A percentile compares a stretch with the other conserved stretches of the same genome.
phyloP scores from a whole-genome alignment of 345 rosid genomes.

The Eutrema heterophyllum region DNA sequence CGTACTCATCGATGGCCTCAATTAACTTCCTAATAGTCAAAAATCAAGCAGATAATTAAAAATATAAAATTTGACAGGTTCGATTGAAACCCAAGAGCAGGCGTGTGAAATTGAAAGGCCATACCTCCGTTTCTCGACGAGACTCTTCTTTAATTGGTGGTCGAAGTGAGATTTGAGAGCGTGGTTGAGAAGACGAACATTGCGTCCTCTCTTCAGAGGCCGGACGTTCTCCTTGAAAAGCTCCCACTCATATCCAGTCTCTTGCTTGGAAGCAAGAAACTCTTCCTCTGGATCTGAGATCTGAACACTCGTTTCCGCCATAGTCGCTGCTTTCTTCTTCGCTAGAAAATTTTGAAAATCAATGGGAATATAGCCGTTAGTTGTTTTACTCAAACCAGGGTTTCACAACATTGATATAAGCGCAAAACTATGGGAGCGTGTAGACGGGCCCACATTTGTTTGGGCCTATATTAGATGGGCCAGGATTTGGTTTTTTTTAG shows the following conservation, averaged over 20 bases:
- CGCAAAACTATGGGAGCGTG: constrained; percentile 4
- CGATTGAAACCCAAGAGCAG: not conserved
- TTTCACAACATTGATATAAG: not conserved
- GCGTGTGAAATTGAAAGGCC: not conserved
- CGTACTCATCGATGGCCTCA: constrained; percentile 63
- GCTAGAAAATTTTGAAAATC: not conserved
- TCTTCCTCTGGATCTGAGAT: constrained; percentile 67
- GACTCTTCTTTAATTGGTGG: constrained; percentile 48
- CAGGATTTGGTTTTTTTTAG: not conserved
- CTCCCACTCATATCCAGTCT: constrained; percentile 86
- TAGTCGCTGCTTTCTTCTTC: not conserved
- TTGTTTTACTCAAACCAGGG: not conserved
- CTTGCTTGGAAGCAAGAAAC: constrained; percentile 61
- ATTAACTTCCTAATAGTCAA: constrained; percentile 50
- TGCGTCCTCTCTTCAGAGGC: constrained; percentile 86
- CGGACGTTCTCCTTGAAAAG: constrained; percentile 85
- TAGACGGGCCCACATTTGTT: not conserved
- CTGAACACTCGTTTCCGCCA: constrained; percentile 36
- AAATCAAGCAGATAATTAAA: not conserved
- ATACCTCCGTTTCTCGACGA: constrained; percentile 63
- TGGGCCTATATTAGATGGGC: constrained; percentile 5
- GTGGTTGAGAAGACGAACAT: constrained; percentile 55
- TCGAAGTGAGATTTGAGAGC: constrained; percentile 64
- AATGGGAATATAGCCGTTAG: constrained; percentile 28
- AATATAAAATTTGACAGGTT: not conserved